Conservation (phyloP, 257 asterid species). For the Ehretia macrophylla region DNA sequence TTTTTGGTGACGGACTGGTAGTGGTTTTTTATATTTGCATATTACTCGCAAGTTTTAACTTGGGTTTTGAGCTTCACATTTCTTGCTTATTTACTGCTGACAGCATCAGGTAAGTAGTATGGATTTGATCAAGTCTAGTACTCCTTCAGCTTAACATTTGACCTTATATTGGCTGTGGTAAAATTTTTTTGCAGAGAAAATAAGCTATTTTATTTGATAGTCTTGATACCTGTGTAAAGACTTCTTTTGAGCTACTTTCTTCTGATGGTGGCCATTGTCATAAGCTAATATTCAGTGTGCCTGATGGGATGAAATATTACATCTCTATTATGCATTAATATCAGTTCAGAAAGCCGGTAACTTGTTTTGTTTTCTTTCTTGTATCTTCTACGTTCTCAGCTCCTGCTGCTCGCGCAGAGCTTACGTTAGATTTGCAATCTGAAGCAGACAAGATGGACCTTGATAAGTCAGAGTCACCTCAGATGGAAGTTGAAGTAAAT, state of each 20-base stretch:
- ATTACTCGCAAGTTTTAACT: neutral
- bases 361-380: neutral
- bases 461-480: slow-evolving; percentile 33
- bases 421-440: slow-evolving; percentile 26
- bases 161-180: too few species aligned
- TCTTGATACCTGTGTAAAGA: too few species aligned
- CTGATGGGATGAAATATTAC: slow-evolving; percentile 1
- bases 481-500: slow-evolving; percentile 35
- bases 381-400: neutral
- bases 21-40: neutral
- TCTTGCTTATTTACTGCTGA: too few species aligned
- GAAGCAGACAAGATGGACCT: slow-evolving; percentile 33
- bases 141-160: too few species aligned
- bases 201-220: too few species aligned
- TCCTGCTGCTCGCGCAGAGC: slow-evolving; percentile 28
- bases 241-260: too few species aligned
- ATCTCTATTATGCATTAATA: neutral
- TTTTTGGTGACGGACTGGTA: neutral
- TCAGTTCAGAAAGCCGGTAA: too few species aligned
- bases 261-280: slow-evolving; percentile 4
- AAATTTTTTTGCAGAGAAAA: too few species aligned
- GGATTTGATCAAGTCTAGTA: too few species aligned
- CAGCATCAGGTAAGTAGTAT: too few species aligned
- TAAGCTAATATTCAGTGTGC: neutral
- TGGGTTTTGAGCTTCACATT: too few species aligned